phyloP scores from a whole-genome alignment of 371 early-diverging fungal genomes.

The Mortierella sp. region DNA sequence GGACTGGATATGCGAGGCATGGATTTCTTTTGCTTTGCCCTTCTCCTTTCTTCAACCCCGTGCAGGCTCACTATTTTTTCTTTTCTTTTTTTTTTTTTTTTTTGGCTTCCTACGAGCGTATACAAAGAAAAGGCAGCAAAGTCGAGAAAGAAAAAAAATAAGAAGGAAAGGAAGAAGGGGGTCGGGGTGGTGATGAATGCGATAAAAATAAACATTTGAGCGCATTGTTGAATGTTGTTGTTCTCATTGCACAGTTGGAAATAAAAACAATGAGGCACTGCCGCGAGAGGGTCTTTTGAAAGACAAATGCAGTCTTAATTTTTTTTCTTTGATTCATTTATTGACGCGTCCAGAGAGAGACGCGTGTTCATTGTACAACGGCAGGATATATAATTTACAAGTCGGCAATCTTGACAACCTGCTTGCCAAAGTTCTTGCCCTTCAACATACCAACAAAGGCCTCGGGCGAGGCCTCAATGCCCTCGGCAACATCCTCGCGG shows the following conservation, averaged over 20 bases:
- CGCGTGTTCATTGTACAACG: not conserved
- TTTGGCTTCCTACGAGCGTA: not conserved
- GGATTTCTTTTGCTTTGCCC: not conserved
- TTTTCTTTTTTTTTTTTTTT: not conserved
- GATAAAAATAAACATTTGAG: slow-evolving; percentile 3
- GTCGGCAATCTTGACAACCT: slow-evolving; percentile 67
- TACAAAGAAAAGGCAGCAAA: not conserved
- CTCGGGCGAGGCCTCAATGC: slow-evolving; percentile 72
- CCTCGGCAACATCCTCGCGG: slow-evolving; percentile 66
- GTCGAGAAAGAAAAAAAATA: not conserved
- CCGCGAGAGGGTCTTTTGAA: too few species aligned
- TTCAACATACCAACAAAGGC: slow-evolving; percentile 73
- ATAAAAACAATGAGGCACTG: not conserved
- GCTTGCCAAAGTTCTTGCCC: slow-evolving; percentile 81
- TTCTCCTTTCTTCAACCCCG: slow-evolving; percentile 1
- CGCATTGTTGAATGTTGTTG: not conserved
- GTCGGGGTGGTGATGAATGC: not conserved
- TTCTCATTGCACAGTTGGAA: not conserved
- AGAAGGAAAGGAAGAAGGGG: not conserved
- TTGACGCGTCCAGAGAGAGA: too few species aligned
- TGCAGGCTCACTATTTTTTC: not conserved
- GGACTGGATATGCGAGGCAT: not conserved
- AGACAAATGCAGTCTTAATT: too few species aligned
- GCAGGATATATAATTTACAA: slow-evolving; percentile 9
- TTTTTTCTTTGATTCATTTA: too few species aligned